Base-by-base conservation (phyloP, 2,329 filamentous ascomycete genomes). In the Colletotrichum kahawae region DNA sequence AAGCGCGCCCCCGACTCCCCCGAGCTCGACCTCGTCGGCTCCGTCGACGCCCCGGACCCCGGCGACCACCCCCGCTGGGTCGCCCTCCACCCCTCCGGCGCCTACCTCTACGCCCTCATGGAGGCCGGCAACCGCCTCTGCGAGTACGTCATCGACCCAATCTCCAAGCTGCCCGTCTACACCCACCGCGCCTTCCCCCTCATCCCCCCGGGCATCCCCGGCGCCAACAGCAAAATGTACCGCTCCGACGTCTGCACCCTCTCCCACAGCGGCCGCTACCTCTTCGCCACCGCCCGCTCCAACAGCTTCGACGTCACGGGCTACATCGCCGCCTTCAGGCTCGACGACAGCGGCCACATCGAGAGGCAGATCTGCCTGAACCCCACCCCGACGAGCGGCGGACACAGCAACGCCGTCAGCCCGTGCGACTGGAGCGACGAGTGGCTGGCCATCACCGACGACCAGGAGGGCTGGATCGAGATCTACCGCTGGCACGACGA, bases 31-130 rank as follows among this genome's bases (percentile, higher is more conserved):
- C 90, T 95, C 24, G 90, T 96, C 70, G 95, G 94, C 78, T 92
- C 90, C 80, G 88, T 96, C 38, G 90, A 93, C 77, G 95, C 95
- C 33, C 94, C 95, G 0, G 88, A 89, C 60, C 85, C 90, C 4
- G 89, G 89, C 76, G 95, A 98, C 83, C 95, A 97, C 83, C 95
- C 95, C 18, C 91, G 95, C 80, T 98, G 95, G 95, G 94, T 97
- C 16, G 95, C 95, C 79, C 93, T 97, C 82, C 94, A 96, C 83
- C 93, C 93, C 4, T 90, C 90, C 1, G 95, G 94, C 24, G 90
- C 92, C 73, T 95, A 95, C 83, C 89, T 98, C 71, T 98, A 97
- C 85, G 95, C 91, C 9, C 88, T 98, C 79, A 97, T 97, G 94
- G 95, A 98, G 85, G 93, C 93, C n/a, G 95, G 95, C 70, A 98